Evolutionary conservation across 2,329 filamentous ascomycete species (phyloP).

Genomic region (Harringtonia lauricola): DNA sequence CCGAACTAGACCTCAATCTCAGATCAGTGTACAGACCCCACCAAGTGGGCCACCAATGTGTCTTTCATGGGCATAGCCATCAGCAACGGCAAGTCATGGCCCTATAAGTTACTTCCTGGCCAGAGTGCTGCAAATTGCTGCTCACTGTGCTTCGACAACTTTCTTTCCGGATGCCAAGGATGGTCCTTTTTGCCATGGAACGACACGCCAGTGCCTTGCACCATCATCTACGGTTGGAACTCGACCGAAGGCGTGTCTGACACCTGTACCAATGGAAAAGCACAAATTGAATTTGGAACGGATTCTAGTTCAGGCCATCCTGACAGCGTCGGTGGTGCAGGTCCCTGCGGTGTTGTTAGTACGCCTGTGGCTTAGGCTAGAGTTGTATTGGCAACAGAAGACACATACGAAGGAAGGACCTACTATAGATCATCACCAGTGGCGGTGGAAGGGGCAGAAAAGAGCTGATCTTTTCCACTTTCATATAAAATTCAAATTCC

Average conservation of each 20-base stretch:
- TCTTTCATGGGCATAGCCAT: slow-evolving; percentile 5
- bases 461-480: background rate
- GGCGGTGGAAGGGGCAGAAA: background rate
- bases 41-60: slow-evolving; percentile 2
- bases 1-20: background rate
- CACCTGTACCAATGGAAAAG: too few species aligned
- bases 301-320: background rate
- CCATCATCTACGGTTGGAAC: too few species aligned
- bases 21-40: background rate
- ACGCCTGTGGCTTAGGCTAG: background rate
- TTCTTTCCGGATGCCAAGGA: too few species aligned
- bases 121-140: background rate
- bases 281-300: background rate
- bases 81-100: background rate
- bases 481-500: background rate
- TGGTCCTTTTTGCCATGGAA: too few species aligned
- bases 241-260: too few species aligned
- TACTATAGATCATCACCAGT: too few species aligned
- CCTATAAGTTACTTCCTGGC: background rate
- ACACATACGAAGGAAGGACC: background rate
- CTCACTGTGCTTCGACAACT: too few species aligned
- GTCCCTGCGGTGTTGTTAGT: background rate
- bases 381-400: too few species aligned
- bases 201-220: too few species aligned
- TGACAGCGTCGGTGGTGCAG: background rate